Evolutionary conservation across 2,329 filamentous ascomycete species (phyloP).

Genomic region (Dissoconium aciculare): DNA sequence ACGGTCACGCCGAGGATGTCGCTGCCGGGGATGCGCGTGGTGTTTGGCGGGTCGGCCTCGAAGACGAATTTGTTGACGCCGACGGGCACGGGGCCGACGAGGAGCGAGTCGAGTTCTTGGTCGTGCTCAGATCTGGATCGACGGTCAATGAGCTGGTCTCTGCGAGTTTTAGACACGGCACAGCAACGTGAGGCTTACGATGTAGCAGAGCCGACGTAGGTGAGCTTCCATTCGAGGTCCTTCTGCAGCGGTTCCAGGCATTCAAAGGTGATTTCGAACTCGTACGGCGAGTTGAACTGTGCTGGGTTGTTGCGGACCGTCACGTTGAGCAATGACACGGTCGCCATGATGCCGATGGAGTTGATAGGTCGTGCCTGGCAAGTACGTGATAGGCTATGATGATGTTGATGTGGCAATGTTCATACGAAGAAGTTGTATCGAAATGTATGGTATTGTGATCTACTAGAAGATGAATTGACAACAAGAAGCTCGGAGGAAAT

Average conservation of each 20-base stretch:
- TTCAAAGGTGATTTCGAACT: conserved; percentile 98
- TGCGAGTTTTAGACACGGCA: too few species aligned
- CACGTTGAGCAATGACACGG: conserved; percentile 89
- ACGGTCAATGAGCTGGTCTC: too few species aligned
- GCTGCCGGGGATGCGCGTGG: conserved; percentile 76
- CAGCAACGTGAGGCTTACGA: conserved; percentile 57
- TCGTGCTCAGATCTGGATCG: conserved; percentile 83
- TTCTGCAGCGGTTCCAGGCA: conserved; percentile 90
- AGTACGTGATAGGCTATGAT: too few species aligned
- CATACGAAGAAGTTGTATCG: too few species aligned
- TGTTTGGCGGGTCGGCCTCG: conserved; percentile 84
- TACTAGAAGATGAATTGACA: too few species aligned
- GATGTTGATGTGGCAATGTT: too few species aligned
- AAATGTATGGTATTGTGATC: too few species aligned
- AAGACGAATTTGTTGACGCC: conserved; percentile 99
- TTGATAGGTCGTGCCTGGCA: too few species aligned
- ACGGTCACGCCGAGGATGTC: conserved; percentile 96
- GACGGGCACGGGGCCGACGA: conserved; percentile 92
- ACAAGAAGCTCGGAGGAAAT: too few species aligned
- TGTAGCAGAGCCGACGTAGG: conserved; percentile 94
- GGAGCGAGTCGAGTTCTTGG: conserved; percentile 91
- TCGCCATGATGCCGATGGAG: conserved; percentile 86
- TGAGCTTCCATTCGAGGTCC: conserved; percentile 98
- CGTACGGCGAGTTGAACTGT: conserved; percentile 79
- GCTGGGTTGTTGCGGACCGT: conserved; percentile 96